Evolutionary conservation across 106 monocot genomes (phyloP).

Genomic region (Hemerocallis citrina): DNA sequence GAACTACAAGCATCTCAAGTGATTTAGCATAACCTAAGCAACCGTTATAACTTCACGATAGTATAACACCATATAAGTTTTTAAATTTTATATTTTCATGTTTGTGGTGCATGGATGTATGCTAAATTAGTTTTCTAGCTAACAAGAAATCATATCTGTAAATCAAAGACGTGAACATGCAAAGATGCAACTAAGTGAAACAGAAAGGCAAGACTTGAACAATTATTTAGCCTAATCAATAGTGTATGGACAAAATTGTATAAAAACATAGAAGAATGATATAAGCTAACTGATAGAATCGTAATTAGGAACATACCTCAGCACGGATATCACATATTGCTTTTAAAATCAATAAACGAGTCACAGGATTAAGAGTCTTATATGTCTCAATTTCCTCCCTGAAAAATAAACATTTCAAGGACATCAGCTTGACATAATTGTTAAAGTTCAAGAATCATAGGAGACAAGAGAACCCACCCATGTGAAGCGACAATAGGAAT

Average conservation of each 20-base stretch:
- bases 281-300: background rate
- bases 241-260: background rate
- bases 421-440: background rate
- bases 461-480: conserved; percentile 6
- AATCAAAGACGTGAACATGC: background rate
- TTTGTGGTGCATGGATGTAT: background rate
- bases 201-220: background rate
- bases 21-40: too few relatives aligned
- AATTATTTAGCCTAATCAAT: background rate
- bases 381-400: conserved; percentile 69
- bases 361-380: conserved; percentile 41
- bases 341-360: conserved; percentile 73
- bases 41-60: too few relatives aligned
- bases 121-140: background rate
- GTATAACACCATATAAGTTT: too few relatives aligned
- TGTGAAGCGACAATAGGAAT: conserved; percentile 94
- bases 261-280: background rate
- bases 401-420: conserved; percentile 1
- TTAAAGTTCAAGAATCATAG: background rate
- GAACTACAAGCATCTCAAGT: too few relatives aligned
- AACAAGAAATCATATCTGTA: background rate
- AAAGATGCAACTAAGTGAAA: background rate
- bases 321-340: conserved; percentile 96
- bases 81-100: too few relatives aligned
- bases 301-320: conserved; percentile 46